Evolutionary conservation across 352 stramenopile genomes (phyloP), one percentile per base, ranked within the genome.

Genomic region (Pythium sukuiense): DNA sequence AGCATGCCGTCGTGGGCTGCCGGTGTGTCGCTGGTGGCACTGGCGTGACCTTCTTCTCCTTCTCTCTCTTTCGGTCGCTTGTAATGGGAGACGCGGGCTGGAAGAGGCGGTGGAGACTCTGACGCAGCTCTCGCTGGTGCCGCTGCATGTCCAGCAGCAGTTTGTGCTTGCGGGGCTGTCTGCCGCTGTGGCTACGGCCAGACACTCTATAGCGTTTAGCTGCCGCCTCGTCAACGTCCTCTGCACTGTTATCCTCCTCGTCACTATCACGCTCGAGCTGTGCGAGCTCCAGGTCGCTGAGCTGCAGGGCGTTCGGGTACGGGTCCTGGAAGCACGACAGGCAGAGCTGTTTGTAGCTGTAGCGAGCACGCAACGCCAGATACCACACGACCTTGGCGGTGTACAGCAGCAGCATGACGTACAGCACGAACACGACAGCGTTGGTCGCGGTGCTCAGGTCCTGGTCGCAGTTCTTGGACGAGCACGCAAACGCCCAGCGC

Each of bases 311-410:
- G 61, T 76, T 67, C 33, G 70, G 72, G 56, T 72, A 76, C 52
- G 74, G 74, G 37, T 81, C 72, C 11, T 30, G 57, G 20, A 71
- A 63, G 69, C 72, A 81, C 7, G 74, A 81, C n/a, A 55, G 26
- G 5, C 54, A 60, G 18, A 81, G 69, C 52, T 68, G 64, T 48
- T 55, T 60, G 60, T 77, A 81, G 32, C 49, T 66, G 61, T 77
- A 81, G 37, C 63, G 65, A 13, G 65, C 65, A 46, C 72, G 74
- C 41, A 75, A 55, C n/a, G 67, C 55, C n/a, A 79, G 29, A 45
- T 81, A 81, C 74, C 74, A 81, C 9, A 69, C 54, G 9, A 81
- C 65, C 53, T 81, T 79, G 62, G 60, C 69, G 3, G 49, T n/a
- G 59, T 81, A 81, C 20, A 76, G 14, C 27, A 77, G 69, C 27